Percentiles rank a stretch among this genome's conserved stretches.
Conservation (phyloP, 805 yeast genomes). For the Candida sanyiensis region DNA sequence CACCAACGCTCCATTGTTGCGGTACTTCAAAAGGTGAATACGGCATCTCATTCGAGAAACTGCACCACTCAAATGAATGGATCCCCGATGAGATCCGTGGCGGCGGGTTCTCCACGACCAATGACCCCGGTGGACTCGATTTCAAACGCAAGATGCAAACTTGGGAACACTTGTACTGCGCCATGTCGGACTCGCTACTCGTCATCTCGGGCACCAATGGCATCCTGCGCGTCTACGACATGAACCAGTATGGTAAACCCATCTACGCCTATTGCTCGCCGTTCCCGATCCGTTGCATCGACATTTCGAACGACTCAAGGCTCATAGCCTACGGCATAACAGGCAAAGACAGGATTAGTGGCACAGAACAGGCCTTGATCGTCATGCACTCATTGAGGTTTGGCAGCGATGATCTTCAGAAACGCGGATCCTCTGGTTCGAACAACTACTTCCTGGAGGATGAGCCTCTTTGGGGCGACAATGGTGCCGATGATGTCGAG, state of each 20-base stretch:
- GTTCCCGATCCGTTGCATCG: constrained; percentile 76
- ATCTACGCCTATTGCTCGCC: constrained; percentile 63
- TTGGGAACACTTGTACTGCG: constrained; percentile 60
- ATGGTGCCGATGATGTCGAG: constrained; percentile 6
- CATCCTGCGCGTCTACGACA: constrained; percentile 57
- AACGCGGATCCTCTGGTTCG: no score
- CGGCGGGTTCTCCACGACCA: constrained; percentile 11
- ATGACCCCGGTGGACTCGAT: constrained; percentile 14
- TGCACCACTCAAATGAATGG: constrained; percentile 23
- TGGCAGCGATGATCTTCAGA: neutral
- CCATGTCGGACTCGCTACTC: constrained; percentile 49
- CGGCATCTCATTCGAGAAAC: constrained; percentile 43
- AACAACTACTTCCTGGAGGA: no score
- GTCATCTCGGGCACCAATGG: constrained; percentile 72
- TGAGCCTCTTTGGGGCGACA: constrained; percentile 2
- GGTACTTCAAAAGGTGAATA: constrained; percentile 68
- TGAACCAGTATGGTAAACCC: constrained; percentile 51
- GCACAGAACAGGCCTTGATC: constrained; percentile 71
- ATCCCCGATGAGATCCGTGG: constrained; percentile 16
- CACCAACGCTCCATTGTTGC: constrained; percentile 57
- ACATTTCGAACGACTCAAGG: constrained; percentile 58
- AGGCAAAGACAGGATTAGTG: constrained; percentile 64
- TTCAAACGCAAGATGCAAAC: constrained; percentile 30
- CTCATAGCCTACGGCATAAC: constrained; percentile 77
- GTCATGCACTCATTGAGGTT: constrained; percentile 43